A percentile compares a stretch with the other conserved stretches of the same genome.
Conservation (phyloP, 2,329 filamentous ascomycete species). For the Bipolaris gigantea region DNA sequence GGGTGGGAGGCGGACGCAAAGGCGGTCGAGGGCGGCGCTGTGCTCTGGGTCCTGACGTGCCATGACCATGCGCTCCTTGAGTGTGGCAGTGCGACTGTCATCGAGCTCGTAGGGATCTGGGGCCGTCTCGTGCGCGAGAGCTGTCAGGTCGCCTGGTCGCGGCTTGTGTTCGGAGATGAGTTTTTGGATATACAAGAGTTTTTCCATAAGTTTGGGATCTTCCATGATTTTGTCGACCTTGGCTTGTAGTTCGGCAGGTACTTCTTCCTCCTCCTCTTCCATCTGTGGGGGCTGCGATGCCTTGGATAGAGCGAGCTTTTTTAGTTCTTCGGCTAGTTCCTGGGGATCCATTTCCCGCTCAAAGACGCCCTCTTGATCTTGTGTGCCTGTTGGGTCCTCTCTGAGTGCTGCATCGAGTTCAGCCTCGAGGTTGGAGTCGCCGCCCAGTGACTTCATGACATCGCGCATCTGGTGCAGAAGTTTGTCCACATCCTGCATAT, state of each 20-base stretch:
- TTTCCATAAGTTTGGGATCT: constrained; percentile 39
- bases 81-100: constrained; percentile 24
- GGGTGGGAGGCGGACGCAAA: constrained; percentile 33
- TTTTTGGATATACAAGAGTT: constrained; percentile 36
- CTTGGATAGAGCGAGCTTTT: constrained; percentile 21
- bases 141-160: constrained; percentile 15
- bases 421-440: constrained; percentile 21
- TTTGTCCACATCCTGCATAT: constrained; percentile 26
- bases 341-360: constrained; percentile 27
- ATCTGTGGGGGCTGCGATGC: constrained; percentile 3
- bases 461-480: constrained; percentile 33
- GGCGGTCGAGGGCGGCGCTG: constrained; percentile 27
- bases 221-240: constrained; percentile 41
- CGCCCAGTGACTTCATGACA: constrained; percentile 28
- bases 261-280: constrained; percentile 23
- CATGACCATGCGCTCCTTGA: constrained; percentile 29
- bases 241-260: constrained; percentile 35
- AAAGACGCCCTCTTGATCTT: constrained; percentile 17
- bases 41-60: constrained; percentile 37
- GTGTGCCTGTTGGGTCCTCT: constrained; percentile 17
- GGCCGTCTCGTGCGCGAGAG: constrained; percentile 25
- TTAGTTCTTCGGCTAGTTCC: constrained; percentile 27
- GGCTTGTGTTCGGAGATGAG: constrained; percentile 23
- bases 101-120: constrained; percentile 37
- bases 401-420: constrained; percentile 27